Evolutionary conservation across 2,329 filamentous ascomycete species (phyloP).

Genomic region (Aspergillus fumigatus): DNA sequence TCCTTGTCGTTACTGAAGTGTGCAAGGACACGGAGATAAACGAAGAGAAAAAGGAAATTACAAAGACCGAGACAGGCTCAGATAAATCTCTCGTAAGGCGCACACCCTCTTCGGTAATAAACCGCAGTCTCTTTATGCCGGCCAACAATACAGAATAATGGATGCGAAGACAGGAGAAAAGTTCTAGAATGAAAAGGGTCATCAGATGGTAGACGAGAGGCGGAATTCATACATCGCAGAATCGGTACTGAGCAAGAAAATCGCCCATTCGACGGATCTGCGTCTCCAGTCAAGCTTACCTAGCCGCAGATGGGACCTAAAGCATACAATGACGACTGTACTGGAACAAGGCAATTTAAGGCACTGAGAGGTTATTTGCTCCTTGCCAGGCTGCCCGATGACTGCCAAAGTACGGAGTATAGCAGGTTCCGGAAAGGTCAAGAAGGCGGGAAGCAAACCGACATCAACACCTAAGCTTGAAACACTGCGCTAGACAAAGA

Average conservation of each 20-base stretch:
- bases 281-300: constrained; percentile 21
- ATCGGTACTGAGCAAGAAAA: constrained; percentile 11
- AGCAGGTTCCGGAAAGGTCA: constrained; percentile 5
- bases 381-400: constrained; percentile 15
- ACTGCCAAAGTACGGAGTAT: constrained; percentile 20
- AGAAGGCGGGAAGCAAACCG: not conserved
- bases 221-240: constrained; percentile 12
- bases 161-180: constrained; percentile 8
- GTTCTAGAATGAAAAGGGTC: constrained; percentile 15
- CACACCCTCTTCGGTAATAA: constrained; percentile 12
- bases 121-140: constrained; percentile 9
- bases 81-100: not conserved
- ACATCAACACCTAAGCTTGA: constrained; percentile 9
- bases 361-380: constrained; percentile 3
- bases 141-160: constrained; percentile 1
- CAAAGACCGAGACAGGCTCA: constrained; percentile 8
- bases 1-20: not conserved
- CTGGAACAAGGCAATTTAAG: constrained; percentile 9
- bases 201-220: constrained; percentile 12
- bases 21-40: not conserved
- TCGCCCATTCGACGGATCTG: constrained; percentile 22
- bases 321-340: constrained; percentile 12
- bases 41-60: constrained; percentile 5
- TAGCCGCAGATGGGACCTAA: constrained; percentile 16
- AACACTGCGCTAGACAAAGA: constrained; percentile 16